Percentiles rank a stretch among this genome's conserved stretches.
phyloP scores from a whole-genome alignment of 768 basidiomycete species.

The Hygrocybe coccinea region DNA sequence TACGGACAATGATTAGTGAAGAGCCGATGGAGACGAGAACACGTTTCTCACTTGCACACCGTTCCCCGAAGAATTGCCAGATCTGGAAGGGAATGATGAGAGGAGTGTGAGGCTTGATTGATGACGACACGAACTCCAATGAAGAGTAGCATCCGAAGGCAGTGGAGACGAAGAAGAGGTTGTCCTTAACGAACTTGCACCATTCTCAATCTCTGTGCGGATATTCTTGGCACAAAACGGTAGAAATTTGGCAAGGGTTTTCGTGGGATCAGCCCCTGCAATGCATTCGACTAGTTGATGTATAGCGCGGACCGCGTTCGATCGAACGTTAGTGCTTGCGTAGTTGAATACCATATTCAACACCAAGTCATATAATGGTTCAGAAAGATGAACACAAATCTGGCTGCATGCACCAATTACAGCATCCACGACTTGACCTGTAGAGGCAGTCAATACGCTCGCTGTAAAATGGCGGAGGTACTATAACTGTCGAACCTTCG shows the following conservation, averaged over 20 bases:
- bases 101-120: constrained; percentile 4
- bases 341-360: constrained; percentile 83
- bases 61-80: constrained; percentile 72
- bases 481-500: constrained; percentile 44
- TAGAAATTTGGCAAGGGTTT: constrained; percentile 75
- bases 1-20: background rate
- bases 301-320: constrained; percentile 82
- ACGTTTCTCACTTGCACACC: constrained; percentile 62
- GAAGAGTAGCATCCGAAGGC: constrained; percentile 79
- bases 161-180: constrained; percentile 65
- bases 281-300: constrained; percentile 84
- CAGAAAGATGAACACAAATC: constrained; percentile 71
- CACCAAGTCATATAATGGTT: constrained; percentile 71
- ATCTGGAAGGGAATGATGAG: constrained; percentile 38
- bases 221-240: constrained; percentile 70
- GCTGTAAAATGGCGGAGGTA: constrained; percentile 3
- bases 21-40: background rate
- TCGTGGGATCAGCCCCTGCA: constrained; percentile 71
- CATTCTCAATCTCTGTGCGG: constrained; percentile 71
- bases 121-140: constrained; percentile 61
- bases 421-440: constrained; percentile 72
- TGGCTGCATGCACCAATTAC: constrained; percentile 72
- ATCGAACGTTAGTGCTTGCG: constrained; percentile 70
- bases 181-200: constrained; percentile 69
- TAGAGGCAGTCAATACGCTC: constrained; percentile 1